Evolutionary conservation across 331 rosid species (phyloP).

Genomic region (Malus hybrid): DNA sequence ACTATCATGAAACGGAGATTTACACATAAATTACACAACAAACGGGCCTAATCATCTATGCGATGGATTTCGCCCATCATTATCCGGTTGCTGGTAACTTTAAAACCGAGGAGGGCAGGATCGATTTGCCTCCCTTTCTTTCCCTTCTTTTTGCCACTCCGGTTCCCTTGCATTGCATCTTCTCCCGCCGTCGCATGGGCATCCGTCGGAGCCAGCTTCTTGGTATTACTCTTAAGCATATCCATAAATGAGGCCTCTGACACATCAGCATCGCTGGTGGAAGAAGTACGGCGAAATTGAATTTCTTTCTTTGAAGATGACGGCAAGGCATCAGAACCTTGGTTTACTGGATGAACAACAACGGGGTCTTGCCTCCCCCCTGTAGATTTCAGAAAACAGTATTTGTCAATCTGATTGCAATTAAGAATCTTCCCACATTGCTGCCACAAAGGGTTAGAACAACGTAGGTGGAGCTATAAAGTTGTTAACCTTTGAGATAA

Average conservation of each 20-base stretch:
- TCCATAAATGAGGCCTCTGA: slow-evolving; percentile 48
- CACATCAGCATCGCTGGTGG: slow-evolving; percentile 31
- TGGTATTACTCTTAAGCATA: slow-evolving; percentile 44
- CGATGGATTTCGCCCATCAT: slow-evolving; percentile 71
- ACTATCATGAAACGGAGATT: background rate
- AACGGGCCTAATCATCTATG: slow-evolving; percentile 26
- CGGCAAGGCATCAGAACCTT: slow-evolving; percentile 15
- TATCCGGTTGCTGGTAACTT: slow-evolving; percentile 53
- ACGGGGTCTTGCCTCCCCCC: slow-evolving; percentile 32
- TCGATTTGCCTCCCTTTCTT: slow-evolving; percentile 57
- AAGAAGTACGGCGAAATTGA: slow-evolving; percentile 26
- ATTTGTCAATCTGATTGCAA: background rate
- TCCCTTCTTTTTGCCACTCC: slow-evolving; percentile 53
- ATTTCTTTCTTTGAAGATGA: slow-evolving; percentile 29
- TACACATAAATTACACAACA: background rate
- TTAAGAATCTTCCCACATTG: background rate
- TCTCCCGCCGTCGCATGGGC: slow-evolving; percentile 14
- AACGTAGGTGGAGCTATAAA: background rate
- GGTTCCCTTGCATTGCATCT: slow-evolving; percentile 36
- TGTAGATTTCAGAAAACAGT: slow-evolving; percentile 3
- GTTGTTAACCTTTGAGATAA: background rate
- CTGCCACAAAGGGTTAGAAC: background rate
- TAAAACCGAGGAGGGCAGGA: slow-evolving; percentile 56
- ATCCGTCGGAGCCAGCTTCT: slow-evolving; percentile 32
- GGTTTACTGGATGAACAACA: slow-evolving; percentile 15